Evolutionary conservation across 2,329 filamentous ascomycete species (phyloP), one percentile per base, ranked within the genome.

Genomic region (Trichoderma polysporum): DNA sequence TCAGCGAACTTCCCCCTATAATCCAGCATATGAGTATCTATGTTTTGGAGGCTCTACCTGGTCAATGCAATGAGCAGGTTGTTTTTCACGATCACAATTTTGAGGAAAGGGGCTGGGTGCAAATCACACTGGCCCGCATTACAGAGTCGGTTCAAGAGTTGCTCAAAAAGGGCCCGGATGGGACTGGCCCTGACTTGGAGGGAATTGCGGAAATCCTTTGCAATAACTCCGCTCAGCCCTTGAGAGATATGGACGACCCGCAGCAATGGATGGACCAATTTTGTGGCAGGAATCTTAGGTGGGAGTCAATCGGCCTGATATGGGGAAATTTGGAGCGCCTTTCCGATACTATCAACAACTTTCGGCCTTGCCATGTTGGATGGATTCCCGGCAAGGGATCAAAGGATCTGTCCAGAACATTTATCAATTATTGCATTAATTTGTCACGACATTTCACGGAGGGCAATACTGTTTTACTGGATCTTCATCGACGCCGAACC

Each of bases 291-390:
- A 77, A 77, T n/a, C 71, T 81, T 27, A 75, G 82, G 1, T 84
- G 81, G 82, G 81, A 84, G 63, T 77, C 79, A 0, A 67, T 84
- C 1, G 81, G 80, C 0, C 82, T 41, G 33, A 66, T 60, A 15
- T 67, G 58, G 53, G 52, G 25, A 19, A 60, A 68, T 25, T 31
- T 67, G 39, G 61, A 64, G 61, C 61, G 61, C 22, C 33, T 63
- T 12, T n/a, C 45, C 10, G 39, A 33, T 15, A 59, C 56, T 27
- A 29, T 54, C 22, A 47, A 41, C 25, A 33, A 50, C 10, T 47
- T 64, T 4, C 37, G 50, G 29, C 49, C 61, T 6, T 56, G 13
- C 33, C 59, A 50, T 9, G 29, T 58, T 29, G 45, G n/a, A 9
- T 52, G 54, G 50, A 35, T 54, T 22, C 50, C 53, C n/a, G 52